Conservation (phyloP, 2,329 filamentous ascomycete species). For the Fusarium transvaalense region DNA sequence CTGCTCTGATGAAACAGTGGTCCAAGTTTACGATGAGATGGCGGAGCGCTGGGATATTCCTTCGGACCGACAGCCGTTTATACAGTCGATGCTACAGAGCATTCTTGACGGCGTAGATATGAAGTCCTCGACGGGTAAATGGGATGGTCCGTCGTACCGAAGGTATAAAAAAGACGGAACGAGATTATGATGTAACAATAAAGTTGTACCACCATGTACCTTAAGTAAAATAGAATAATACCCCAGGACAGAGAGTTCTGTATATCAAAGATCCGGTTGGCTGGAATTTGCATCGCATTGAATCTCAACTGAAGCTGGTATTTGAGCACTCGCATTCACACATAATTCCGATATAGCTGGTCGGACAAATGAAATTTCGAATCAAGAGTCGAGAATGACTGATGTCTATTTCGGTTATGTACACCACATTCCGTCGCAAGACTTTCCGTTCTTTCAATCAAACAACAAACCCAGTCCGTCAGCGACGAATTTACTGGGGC, state of each 20-base stretch:
- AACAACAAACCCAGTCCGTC: conserved; percentile 26
- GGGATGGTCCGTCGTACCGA: conserved; percentile 41
- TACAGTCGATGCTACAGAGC: conserved; percentile 60
- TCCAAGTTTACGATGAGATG: conserved; percentile 67
- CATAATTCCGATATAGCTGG: not conserved
- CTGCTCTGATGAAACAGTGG: conserved; percentile 62
- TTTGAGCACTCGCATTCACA: conserved; percentile 8
- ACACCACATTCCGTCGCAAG: conserved; percentile 48
- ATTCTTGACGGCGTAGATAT: conserved; percentile 55
- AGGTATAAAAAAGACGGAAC: conserved; percentile 49
- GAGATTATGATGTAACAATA: conserved; percentile 48
- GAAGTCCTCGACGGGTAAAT: conserved; percentile 47
- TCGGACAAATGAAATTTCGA: conserved; percentile 45
- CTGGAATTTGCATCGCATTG: not conserved
- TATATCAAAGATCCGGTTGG: conserved; percentile 14
- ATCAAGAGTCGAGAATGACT: conserved; percentile 47
- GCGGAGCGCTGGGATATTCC: conserved; percentile 62
- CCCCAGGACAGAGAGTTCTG: conserved; percentile 36
- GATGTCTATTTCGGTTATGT: conserved; percentile 54
- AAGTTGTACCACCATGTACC: conserved; percentile 47
- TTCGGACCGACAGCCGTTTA: conserved; percentile 58
- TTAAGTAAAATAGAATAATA: conserved; percentile 39
- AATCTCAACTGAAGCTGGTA: not conserved
- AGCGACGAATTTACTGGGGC: conserved; percentile 51
- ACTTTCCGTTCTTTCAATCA: conserved; percentile 40